These are phyloP conservation scores for Aurifilum marmelostoma DNA, from an alignment of 2,329 filamentous ascomycete species.

Conservation along the genomic window DNA sequence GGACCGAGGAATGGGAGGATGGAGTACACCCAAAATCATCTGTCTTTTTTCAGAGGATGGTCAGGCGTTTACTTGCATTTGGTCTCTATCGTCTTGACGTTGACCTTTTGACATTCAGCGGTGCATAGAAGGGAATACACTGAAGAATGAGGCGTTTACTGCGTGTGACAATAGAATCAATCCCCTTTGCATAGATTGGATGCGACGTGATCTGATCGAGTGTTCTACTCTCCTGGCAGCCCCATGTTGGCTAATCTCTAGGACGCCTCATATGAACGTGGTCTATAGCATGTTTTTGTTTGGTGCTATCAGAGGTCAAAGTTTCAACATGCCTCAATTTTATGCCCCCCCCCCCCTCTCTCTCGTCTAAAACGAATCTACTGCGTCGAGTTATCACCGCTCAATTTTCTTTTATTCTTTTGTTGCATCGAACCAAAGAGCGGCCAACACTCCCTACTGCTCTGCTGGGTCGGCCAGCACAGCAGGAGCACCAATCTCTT, in stretches of 20 bases:
- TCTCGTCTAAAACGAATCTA: too few species aligned
- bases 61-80: neutral
- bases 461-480: conserved; percentile 48
- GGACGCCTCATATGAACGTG: neutral
- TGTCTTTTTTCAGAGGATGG: neutral
- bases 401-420: neutral
- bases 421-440: neutral
- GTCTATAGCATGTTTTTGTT: neutral
- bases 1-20: too few species aligned
- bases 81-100: neutral
- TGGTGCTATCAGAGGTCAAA: neutral
- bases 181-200: neutral
- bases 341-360: neutral
- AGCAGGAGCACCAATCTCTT: conserved; percentile 56
- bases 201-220: neutral
- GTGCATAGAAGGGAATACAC: neutral
- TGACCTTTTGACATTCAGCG: neutral
- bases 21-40: neutral
- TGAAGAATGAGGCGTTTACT: neutral
- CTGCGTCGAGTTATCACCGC: neutral
- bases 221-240: neutral
- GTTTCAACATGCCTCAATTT: neutral
- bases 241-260: neutral
- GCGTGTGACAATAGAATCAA: neutral
- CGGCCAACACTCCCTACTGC: conserved; percentile 6